Evolutionary conservation across 805 yeast species (phyloP).

Genomic region (Lipomyces japonicus): DNA sequence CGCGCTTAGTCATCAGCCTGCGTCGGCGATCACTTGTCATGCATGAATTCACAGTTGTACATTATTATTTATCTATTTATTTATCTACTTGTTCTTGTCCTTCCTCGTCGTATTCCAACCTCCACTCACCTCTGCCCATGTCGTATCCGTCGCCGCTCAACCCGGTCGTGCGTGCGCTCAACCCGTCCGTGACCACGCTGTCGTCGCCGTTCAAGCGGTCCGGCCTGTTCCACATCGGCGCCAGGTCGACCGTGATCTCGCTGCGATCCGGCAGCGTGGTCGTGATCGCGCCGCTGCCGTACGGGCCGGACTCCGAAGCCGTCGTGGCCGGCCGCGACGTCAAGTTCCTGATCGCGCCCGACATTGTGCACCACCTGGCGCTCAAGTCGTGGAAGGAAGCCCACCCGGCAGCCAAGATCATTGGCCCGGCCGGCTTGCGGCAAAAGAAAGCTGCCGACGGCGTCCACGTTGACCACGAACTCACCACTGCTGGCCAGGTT

Average conservation of each 20-base stretch:
- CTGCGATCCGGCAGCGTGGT: slow-evolving; percentile 10
- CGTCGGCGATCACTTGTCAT: too few relatives aligned
- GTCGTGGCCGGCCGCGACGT: slow-evolving; percentile 23
- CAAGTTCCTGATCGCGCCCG: slow-evolving; percentile 53
- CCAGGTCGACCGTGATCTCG: slow-evolving; percentile 19
- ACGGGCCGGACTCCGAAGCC: slow-evolving; percentile 14
- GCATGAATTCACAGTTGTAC: too few relatives aligned
- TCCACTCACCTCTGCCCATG: too few relatives aligned
- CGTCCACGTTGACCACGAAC: slow-evolving; percentile 22
- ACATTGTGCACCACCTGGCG: slow-evolving; percentile 63
- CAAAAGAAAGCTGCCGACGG: slow-evolving; percentile 17
- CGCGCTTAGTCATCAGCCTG: slow-evolving; percentile 11
- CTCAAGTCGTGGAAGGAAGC: slow-evolving; percentile 50
- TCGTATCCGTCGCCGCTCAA: slow-evolving; percentile 26
- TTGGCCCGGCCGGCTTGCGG: slow-evolving; percentile 48
- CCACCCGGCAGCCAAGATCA: slow-evolving; percentile 50
- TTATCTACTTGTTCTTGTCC: too few relatives aligned
- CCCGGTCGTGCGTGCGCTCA: slow-evolving; percentile 27
- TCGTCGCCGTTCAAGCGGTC: slow-evolving; percentile 28
- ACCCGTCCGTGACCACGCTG: slow-evolving; percentile 15
- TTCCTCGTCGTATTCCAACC: too few relatives aligned
- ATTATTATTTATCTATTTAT: not conserved
- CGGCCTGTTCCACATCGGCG: slow-evolving; percentile 29
- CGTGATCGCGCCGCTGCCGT: slow-evolving; percentile 29
- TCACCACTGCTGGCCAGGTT: slow-evolving; percentile 7